Evolutionary conservation across 2,329 filamentous ascomycete genomes (phyloP), one percentile per base, ranked within the genome.

Genomic region (Phoma herbarum): DNA sequence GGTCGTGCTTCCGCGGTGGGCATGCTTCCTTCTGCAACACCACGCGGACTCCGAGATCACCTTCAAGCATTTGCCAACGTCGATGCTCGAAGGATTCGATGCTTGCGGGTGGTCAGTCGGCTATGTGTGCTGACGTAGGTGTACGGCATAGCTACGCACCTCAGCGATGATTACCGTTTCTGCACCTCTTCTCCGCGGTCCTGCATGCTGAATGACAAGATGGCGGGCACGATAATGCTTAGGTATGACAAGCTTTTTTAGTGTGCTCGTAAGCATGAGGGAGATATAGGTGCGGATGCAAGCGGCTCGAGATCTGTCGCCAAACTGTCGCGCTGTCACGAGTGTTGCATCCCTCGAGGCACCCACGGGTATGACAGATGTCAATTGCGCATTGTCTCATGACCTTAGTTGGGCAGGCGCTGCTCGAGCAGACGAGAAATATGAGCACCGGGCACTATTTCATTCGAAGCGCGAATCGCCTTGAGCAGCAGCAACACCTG

Each of bases 321-420:
- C 45, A 59, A 33, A 41, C 8, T 54, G 45, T 53, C 51, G 22
- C 45, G 56, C 18, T 42, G 26, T 59, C 50, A 50, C 50, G 50
- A 50, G 50, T 3, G 8, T 4, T 9, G 23, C 14, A 45, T 2
- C 1, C 7, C 8, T 22, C n/a, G 22, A 14, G 37, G 20, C 18
- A 2, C n/a, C 29, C 29, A 31, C 37, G 37, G 18, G 23, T 18
- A 41, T 41, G 23, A 41, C 2, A 8, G 37, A 4, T 11, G 1
- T 23, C n/a, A 16, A 10, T 20, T 6, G 18, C 2, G n/a, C 20
- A n/a, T 11, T 3, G 3, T 20, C 2, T 39, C 20, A 20, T 9
- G 4, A 3, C 8, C 3, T 1, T 20, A 1, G 2, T 18, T 2
- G 7, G 5, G 18, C 18, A 39, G 11, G 35, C 18, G 8, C 35